phyloP scores from a whole-genome alignment of 306 rosid genomes.

The Begonia fuchsioides region DNA sequence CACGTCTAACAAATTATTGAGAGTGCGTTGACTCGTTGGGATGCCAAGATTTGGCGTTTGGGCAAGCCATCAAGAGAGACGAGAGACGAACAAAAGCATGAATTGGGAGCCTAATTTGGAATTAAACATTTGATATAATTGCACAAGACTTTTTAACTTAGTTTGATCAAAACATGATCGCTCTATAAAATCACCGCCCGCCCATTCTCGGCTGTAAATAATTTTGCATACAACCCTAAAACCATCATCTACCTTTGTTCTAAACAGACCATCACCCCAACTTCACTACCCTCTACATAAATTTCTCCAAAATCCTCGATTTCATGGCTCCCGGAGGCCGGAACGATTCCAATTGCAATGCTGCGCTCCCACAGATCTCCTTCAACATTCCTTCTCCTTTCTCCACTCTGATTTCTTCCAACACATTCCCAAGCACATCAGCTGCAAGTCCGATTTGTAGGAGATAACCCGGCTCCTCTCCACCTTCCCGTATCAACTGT shows the following conservation, averaged over 20 bases:
- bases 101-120: no score
- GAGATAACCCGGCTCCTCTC: conserved; percentile 64
- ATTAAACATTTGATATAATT: no score
- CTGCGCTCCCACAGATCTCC: conserved; percentile 28
- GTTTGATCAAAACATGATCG: no score
- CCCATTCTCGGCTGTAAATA: no score
- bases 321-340: conserved; percentile 35
- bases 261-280: conserved; percentile 29
- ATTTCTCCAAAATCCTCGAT: conserved; percentile 53
- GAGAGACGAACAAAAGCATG: no score
- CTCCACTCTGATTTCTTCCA: conserved; percentile 45
- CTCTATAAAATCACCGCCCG: no score
- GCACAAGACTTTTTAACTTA: no score
- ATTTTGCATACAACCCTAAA: no score
- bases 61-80: no score
- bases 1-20: no score
- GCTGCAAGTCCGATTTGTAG: conserved; percentile 53
- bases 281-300: conserved; percentile 49
- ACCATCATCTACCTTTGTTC: conserved; percentile 4
- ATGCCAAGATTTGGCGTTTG: no score
- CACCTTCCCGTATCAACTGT: conserved; percentile 39
- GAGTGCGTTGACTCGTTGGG: no score
- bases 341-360: conserved; percentile 48
- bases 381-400: conserved; percentile 45
- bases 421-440: conserved; percentile 53